These are phyloP conservation scores for Umbelopsis vinacea DNA, from an alignment of 192 early-diverging fungal species.

Conservation along the genomic window DNA sequence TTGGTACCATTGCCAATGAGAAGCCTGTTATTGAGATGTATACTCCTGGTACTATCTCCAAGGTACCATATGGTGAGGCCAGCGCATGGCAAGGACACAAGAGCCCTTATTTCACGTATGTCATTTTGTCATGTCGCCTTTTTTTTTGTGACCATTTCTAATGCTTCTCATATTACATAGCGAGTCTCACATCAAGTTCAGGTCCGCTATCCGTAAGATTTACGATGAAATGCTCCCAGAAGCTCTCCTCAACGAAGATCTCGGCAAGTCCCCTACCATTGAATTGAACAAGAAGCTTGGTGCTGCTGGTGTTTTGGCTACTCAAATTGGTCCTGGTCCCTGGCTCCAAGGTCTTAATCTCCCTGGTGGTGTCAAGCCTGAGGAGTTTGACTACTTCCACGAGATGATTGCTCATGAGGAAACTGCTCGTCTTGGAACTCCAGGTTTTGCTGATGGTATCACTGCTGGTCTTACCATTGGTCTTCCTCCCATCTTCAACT, in stretches of 20 bases:
- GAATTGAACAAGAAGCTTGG: slow-evolving; percentile 73
- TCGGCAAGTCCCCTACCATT: slow-evolving; percentile 68
- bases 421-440: slow-evolving; percentile 71
- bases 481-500: slow-evolving; percentile 78
- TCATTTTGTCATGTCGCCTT: background rate
- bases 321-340: slow-evolving; percentile 60
- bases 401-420: slow-evolving; percentile 76
- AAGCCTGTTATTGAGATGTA: slow-evolving; percentile 32
- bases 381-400: slow-evolving; percentile 75
- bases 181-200: slow-evolving; percentile 67
- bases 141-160: background rate
- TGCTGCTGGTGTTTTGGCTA: slow-evolving; percentile 68
- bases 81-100: slow-evolving; percentile 57
- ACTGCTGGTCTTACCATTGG: slow-evolving; percentile 72
- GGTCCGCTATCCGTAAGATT: slow-evolving; percentile 67
- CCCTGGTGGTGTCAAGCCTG: slow-evolving; percentile 56
- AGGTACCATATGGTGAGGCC: slow-evolving; percentile 77
- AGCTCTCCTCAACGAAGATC: slow-evolving; percentile 74
- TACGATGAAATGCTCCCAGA: slow-evolving; percentile 74
- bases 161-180: slow-evolving; percentile 66
- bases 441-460: slow-evolving; percentile 75
- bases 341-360: slow-evolving; percentile 35
- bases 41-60: slow-evolving; percentile 66
- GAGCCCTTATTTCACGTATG: slow-evolving; percentile 43
- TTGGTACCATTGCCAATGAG: slow-evolving; percentile 63